Evolutionary conservation across 176 grass and related monocot genomes (phyloP), one percentile per base, ranked within the genome.

Genomic region (Canna indica): DNA sequence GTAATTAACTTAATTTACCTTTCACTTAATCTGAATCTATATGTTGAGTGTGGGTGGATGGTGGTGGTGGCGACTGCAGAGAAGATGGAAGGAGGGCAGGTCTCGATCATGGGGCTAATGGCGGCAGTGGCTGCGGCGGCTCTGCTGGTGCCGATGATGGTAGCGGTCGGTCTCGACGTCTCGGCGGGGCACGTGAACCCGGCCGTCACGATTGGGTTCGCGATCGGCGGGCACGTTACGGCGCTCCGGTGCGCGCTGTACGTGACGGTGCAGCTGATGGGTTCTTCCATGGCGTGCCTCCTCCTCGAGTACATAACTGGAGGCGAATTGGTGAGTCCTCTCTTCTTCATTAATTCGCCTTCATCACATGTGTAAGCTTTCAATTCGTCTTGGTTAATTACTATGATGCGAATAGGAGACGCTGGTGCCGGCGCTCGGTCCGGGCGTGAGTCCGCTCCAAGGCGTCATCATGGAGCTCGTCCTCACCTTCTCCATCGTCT

Each of bases 401-500:
- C 13, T 64, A 5, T 48, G 7, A 16, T 15, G 0, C 20, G 13
- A 5, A 4, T 1, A 97, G 94, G 25, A 47, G 13, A 38, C 64
- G 10, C 92, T 88, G 2, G 81, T 91, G 60, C 88, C 89, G 77
- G 65, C 83, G 25, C 86, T 87, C 14, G 83, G 74, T 0, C n/a
- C 31, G 0, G 86, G 92, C 5, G 76, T 89, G 5, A 66, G 71
- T n/a, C 69, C 83, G 3, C 17, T 75, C 6, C 85, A 80, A 62
- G 92, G 85, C 1, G 76, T 83, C 27, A 4, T 79, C 12, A 85
- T 91, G 92, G 92, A 96, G 80, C 70, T 26, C 7, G 81, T 89
- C n/a, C 81, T 96, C 74, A 96, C 92, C 34, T 96, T 96, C 79
- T 85, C 85, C 56, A 76, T 91, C 67, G 85, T 91, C 70, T 86